Evolutionary conservation across 495 filamentous ascomycete genomes (phyloP), one percentile per base, ranked within the genome.

Genomic region (Hamigera avellanea): DNA sequence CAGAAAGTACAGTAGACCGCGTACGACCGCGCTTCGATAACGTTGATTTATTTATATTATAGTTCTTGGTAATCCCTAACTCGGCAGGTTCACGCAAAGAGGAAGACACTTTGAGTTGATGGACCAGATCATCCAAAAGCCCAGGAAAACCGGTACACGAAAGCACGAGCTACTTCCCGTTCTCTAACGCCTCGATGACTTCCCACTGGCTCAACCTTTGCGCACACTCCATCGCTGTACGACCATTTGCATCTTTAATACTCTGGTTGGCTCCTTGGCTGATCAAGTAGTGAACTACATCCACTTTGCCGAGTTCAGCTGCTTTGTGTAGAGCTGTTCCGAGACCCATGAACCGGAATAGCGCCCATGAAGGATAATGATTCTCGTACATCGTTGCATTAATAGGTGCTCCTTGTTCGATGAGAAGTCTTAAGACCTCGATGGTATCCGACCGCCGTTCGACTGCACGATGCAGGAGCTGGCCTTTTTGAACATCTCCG

Each of bases 401-500:
- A 13, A 46, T 36, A 17, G 41, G 27, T 15, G 43, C 47, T 19
- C 47, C 47, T 42, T 16, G 18, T 13, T 42, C 32, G 7, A 46
- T 15, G 8, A 50, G 41, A 8, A 50, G 14, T 1, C 14, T 14
- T 14, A 50, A 32, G 0, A 50, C 41, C 9, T 46, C 37, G 4
- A 39, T 21, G 5, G 37, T 17, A 2, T 42, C 37, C 7, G 14
- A 12, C 5, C 30, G 14, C 3, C 43, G 43, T 26, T 14, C 19
- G 14, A 52, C 18, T 1, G 49, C 42, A 40, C 46, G 32, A n/a
- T 48, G 42, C 33, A 52, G 49, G 32, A 44, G 48, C 23, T 48
- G 30, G 6, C 45, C 49, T 17, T 46, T 46, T 15, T 33, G 31
- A 8, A 48, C 36, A 46, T 44, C 35, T 0, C 39, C 49, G 21